Conservation (phyloP, 2,329 filamentous ascomycete genomes). For the Monosporascus sp. region DNA sequence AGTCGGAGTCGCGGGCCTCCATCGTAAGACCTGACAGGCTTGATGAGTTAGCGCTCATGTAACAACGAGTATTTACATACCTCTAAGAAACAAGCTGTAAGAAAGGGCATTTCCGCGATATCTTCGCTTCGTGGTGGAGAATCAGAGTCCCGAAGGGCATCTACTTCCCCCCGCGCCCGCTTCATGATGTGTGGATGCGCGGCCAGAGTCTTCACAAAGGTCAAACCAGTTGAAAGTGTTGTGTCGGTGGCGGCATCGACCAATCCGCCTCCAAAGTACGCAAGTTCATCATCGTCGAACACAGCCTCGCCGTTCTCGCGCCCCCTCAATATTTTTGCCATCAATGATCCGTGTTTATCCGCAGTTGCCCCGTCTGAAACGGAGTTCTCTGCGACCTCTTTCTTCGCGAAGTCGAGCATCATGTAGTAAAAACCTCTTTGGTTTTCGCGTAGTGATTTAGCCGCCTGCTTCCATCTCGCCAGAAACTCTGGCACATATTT, state of each 20-base stretch:
- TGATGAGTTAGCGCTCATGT: background rate
- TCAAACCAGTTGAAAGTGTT: constrained; percentile 5
- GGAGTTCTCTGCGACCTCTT: background rate
- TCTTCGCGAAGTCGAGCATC: constrained; percentile 5
- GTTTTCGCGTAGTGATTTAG: constrained; percentile 1
- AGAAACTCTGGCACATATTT: constrained; percentile 4
- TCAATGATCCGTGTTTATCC: background rate
- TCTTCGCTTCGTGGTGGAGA: constrained; percentile 5
- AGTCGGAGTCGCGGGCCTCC: constrained; percentile 10
- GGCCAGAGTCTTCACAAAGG: constrained; percentile 10
- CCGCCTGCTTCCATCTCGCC: constrained; percentile 5
- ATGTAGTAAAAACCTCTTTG: constrained; percentile 5
- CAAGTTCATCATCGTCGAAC: constrained; percentile 8
- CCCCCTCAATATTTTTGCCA: constrained; percentile 4
- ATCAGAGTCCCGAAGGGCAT: constrained; percentile 5
- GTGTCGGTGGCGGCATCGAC: constrained; percentile 14
- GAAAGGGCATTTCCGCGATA: constrained; percentile 6
- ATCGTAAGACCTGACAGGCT: constrained; percentile 7
- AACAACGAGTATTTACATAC: background rate
- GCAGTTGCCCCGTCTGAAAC: background rate
- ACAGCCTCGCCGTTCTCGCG: constrained; percentile 5
- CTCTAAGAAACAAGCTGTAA: constrained; percentile 14
- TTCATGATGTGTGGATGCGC: constrained; percentile 9
- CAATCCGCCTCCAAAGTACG: constrained; percentile 10
- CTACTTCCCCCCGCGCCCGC: constrained; percentile 12